Evolutionary conservation across 73 alveolate genomes (phyloP), one percentile per base, ranked within the genome.

Genomic region (Strombidium stylifer): DNA sequence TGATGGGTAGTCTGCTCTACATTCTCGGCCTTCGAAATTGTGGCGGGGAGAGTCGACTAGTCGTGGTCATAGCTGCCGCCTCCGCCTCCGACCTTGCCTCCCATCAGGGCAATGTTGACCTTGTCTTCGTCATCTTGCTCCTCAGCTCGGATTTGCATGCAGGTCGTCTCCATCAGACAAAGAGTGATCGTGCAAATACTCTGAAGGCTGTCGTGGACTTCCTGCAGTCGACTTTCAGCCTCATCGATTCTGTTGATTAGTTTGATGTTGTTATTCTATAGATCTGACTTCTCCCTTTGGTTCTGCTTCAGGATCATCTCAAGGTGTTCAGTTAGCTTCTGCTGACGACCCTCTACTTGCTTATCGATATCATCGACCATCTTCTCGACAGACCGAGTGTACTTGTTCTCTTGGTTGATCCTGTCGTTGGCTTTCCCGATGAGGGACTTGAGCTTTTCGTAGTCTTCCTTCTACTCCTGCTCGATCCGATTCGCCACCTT

Each of bases 61-160:
- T 40, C 20, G 1, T 11, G 35, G 1, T 1, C 4, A 60, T 60
- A 58, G 4, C 19, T n/a, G n/a, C n/a, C n/a, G n/a, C n/a, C 3
- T 7, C 61, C n/a, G 25, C 42, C n/a, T n/a, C n/a, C 47, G 32
- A 40, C 65, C 47, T 25, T 64, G 47, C 30, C 31, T 2, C 78
- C 78, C 8, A 64, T 12, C 19, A 64, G 19, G 2, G 78, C 50
- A 1, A 64, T 64, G 5, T 62, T 15, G 39, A 12, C 21, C 27
- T 65, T 25, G 34, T 64, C 78, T 4, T 28, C 1, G 15, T 64
- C 78, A 64, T 64, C 78, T 24, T 44, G 23, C 42, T 64, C 64
- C 28, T 64, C 78, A 3, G 78, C 7, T 28, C 1, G 34, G 10
- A 64, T 7, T n/a, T 64, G 37, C 64, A 64, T 64, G 19, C 30